Evolutionary conservation across 2,329 filamentous ascomycete genomes (phyloP).

Genomic region (Aspergillus sp.): DNA sequence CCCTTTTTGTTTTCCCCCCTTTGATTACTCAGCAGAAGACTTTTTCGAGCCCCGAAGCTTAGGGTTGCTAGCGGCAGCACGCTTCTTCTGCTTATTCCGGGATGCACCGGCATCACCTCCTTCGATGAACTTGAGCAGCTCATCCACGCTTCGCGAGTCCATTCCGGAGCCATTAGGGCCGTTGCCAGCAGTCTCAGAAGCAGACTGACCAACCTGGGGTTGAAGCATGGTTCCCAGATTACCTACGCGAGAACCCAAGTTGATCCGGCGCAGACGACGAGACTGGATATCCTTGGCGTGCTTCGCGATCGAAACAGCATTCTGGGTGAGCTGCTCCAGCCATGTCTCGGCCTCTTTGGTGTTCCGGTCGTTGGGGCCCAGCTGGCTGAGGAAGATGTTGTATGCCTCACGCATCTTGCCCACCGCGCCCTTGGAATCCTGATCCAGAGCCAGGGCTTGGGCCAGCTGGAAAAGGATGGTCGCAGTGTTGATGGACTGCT

Average conservation of each 20-base stretch:
- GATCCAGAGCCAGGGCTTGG: slow-evolving; percentile 89
- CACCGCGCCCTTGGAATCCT: slow-evolving; percentile 86
- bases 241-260: slow-evolving; percentile 55
- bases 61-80: slow-evolving; percentile 34
- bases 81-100: slow-evolving; percentile 39
- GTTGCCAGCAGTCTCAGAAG: slow-evolving; percentile 40
- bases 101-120: slow-evolving; percentile 45
- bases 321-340: slow-evolving; percentile 92
- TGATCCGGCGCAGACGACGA: slow-evolving; percentile 62
- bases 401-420: slow-evolving; percentile 92
- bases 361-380: slow-evolving; percentile 88
- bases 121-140: slow-evolving; percentile 90
- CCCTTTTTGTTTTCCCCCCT: not conserved
- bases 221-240: slow-evolving; percentile 51
- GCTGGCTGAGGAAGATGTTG: slow-evolving; percentile 82
- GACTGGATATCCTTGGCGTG: slow-evolving; percentile 80
- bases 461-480: slow-evolving; percentile 95
- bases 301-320: slow-evolving; percentile 88
- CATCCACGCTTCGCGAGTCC: slow-evolving; percentile 80
- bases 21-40: slow-evolving; percentile 21
- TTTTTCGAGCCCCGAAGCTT: slow-evolving; percentile 38
- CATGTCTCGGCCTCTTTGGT: slow-evolving; percentile 96
- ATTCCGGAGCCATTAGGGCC: slow-evolving; percentile 38
- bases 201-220: slow-evolving; percentile 54
- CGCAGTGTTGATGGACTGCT: slow-evolving; percentile 83